Base-by-base conservation (phyloP, 176 grass and related monocot species). In the Oryza coarctata region DNA sequence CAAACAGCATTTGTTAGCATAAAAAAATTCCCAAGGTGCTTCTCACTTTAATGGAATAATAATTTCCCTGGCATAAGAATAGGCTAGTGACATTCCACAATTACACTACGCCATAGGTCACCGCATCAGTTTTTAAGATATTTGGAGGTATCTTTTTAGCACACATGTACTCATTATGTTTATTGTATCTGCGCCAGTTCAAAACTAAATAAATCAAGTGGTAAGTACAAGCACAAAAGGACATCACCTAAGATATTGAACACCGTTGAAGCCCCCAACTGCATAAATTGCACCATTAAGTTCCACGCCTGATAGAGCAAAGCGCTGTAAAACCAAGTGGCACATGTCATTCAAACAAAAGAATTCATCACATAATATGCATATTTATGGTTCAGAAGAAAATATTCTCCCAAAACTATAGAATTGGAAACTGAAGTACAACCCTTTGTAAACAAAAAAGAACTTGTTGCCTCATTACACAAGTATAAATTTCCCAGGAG, bases 251-350 rank as follows among this genome's bases (percentile, higher is more conserved):
- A 92, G 71, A 80, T 97, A 97, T 17, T 74, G 81, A 41, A 70
- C 14, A 22, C 94, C 86, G 1, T 92, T 87, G 85, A 88, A 97
- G 62, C 94, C 94, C 34, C 94, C 94, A 83, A 94, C 80, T 63
- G 94, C 87, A 79, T 94, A 97, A 70, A 97, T 79, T 40, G 13
- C 80, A 63, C 94, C 87, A 45, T 97, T 83, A 45, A 94, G 89
- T 77, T 83, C 87, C 12, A 52, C 88, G 47, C 87, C 89, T 29
- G 83, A 85, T 69, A 94, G 87, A 75, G 92, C 68, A 88, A 94
- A 97, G 35, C 92, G 82, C 94, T 97, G 86, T 63, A 87, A 73
- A 60, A 82, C 58, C 13, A 73, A 87, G 67, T 17, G 44, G 13
- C 18, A 65, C 2, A 80, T 69, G 50, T 80, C 76, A 67, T 30